These are phyloP conservation scores for Chlamydomonas sp. DNA, from an alignment of 139 green algal genomes.

Conservation along the genomic window DNA sequence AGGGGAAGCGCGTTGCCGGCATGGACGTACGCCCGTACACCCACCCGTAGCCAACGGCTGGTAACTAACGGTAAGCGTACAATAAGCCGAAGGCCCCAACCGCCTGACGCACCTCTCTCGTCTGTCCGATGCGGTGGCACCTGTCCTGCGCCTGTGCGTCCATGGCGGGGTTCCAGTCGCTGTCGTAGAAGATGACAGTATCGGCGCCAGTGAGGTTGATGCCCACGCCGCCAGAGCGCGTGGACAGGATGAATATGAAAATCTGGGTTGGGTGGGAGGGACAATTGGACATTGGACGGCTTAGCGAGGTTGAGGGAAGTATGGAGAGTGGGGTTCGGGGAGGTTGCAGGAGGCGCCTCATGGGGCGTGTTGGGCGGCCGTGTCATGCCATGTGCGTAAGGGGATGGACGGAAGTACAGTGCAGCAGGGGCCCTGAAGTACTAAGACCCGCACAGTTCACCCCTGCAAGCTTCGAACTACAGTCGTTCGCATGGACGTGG, in stretches of 20 bases:
- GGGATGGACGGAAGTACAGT: background rate
- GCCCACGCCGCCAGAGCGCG: conserved; percentile 93
- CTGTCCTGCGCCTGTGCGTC: conserved; percentile 84
- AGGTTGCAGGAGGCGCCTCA: background rate
- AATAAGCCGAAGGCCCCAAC: too few relatives aligned
- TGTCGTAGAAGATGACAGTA: conserved; percentile 99
- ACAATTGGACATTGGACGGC: too few relatives aligned
- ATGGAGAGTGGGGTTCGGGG: conserved; percentile 75
- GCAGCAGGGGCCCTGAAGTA: too few relatives aligned
- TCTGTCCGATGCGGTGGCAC: conserved; percentile 98
- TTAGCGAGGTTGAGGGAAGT: conserved; percentile 58
- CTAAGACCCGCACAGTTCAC: too few relatives aligned
- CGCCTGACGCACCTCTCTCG: conserved; percentile 62
- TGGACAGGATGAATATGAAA: conserved; percentile 97
- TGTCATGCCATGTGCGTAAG: background rate
- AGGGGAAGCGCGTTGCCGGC: too few relatives aligned
- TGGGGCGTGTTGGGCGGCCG: background rate
- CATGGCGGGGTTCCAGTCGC: conserved; percentile 96
- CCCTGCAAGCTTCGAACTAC: too few relatives aligned
- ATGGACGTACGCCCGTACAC: too few relatives aligned
- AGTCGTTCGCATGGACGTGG: too few relatives aligned
- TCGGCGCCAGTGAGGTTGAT: conserved; percentile 98
- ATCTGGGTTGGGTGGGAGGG: conserved; percentile 52
- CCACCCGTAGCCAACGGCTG: too few relatives aligned
- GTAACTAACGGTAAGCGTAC: too few relatives aligned